Evolutionary conservation across 805 yeast species (phyloP).

Genomic region (Yarrowia osloensis): DNA sequence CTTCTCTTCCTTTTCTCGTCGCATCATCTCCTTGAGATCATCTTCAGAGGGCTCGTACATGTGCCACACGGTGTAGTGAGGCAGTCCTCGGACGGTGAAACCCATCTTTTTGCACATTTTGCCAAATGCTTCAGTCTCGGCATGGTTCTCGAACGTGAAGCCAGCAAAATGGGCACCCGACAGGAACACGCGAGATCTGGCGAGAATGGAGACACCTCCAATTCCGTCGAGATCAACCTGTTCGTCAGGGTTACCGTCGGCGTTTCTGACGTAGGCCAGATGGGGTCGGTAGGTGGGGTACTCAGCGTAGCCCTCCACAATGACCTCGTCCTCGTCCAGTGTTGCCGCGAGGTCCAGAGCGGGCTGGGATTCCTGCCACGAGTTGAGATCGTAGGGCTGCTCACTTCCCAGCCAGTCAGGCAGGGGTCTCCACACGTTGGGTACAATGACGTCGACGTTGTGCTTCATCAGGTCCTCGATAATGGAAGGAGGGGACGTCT

Average conservation of each 20-base stretch:
- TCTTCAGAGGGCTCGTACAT: constrained; percentile 96
- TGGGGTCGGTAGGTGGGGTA: constrained; percentile 99
- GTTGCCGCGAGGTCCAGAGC: constrained; percentile 53
- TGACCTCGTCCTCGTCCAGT: constrained; percentile 90
- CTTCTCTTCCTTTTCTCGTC: constrained; percentile 44
- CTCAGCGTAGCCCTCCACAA: constrained; percentile 96
- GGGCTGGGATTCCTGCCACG: constrained; percentile 89
- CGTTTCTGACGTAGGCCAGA: constrained; percentile 90
- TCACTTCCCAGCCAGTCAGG: constrained; percentile 88
- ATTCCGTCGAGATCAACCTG: constrained; percentile 95
- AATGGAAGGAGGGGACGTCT: constrained; percentile 81
- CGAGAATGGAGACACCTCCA: constrained; percentile 92
- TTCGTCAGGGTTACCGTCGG: constrained; percentile 83
- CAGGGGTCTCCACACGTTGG: constrained; percentile 98
- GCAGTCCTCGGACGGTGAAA: constrained; percentile 82
- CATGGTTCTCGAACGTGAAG: constrained; percentile 91
- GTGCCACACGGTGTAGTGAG: constrained; percentile 97
- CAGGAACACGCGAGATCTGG: constrained; percentile 83
- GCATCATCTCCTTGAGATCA: constrained; percentile 71
- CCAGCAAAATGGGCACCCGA: constrained; percentile 95
- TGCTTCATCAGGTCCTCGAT: constrained; percentile 94
- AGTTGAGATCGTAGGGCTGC: constrained; percentile 93
- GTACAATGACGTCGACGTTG: constrained; percentile 88
- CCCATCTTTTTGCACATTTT: constrained; percentile 88
- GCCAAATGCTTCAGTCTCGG: constrained; percentile 97